Conservation (phyloP, 192 early-diverging fungal genomes). For the Chytriomyces confervae region DNA sequence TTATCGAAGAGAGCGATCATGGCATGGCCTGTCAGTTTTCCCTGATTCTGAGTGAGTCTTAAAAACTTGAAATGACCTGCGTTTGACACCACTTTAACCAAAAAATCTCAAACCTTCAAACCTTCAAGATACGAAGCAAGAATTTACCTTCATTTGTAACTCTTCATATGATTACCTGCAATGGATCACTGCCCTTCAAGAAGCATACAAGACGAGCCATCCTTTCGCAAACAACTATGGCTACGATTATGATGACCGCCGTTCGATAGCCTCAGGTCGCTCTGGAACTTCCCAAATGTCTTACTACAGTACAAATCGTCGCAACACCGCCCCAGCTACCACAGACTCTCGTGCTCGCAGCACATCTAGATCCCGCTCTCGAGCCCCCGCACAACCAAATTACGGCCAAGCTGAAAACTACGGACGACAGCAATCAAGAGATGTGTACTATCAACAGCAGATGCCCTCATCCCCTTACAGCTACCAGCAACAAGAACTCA, state of each 20-base stretch:
- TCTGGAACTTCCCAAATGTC: background rate
- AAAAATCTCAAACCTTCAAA: background rate
- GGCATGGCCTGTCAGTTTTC: slow-evolving; percentile 34
- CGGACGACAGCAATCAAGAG: background rate
- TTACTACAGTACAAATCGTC: background rate
- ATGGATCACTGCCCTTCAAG: slow-evolving; percentile 24
- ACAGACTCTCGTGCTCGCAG: background rate
- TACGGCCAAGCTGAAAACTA: background rate
- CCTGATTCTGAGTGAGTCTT: slow-evolving; percentile 16
- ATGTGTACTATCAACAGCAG: background rate
- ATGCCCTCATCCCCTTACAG: background rate
- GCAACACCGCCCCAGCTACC: background rate
- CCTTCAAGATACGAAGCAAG: slow-evolving; percentile 18
- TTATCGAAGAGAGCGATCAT: slow-evolving; percentile 25
- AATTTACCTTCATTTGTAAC: slow-evolving; percentile 35
- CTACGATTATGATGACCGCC: slow-evolving; percentile 9
- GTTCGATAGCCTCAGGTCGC: slow-evolving; percentile 2
- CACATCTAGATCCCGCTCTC: background rate
- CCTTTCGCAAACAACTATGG: background rate
- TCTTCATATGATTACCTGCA: slow-evolving; percentile 36
- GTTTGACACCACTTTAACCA: background rate
- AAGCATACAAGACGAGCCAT: slow-evolving; percentile 25
- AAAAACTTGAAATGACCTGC: background rate
- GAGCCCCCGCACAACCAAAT: background rate
- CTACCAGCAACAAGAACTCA: background rate